These are phyloP conservation scores for Stramenopiles sp. DNA, from an alignment of 352 stramenopile genomes.

Conservation along the genomic window DNA sequence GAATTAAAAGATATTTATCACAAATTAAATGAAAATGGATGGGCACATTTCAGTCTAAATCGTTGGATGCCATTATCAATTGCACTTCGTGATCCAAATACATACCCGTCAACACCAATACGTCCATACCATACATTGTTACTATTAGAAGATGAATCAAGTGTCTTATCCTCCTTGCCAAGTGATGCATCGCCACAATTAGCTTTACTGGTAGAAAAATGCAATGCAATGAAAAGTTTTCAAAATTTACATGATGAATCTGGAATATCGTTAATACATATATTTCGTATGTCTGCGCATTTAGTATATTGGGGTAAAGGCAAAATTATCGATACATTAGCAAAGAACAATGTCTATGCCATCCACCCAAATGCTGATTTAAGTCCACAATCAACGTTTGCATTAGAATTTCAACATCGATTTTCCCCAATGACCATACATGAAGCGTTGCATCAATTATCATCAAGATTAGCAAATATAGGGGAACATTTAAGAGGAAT, in stretches of 20 bases:
- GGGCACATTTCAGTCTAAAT: conserved; percentile 50
- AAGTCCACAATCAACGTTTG: conserved; percentile 27
- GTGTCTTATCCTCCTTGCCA: conserved; percentile 37
- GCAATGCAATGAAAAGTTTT: conserved; percentile 56
- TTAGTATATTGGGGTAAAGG: conserved; percentile 55
- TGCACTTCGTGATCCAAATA: conserved; percentile 40
- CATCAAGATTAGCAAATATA: not conserved
- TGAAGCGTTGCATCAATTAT: not conserved
- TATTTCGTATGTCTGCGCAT: conserved; percentile 52
- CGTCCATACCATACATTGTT: conserved; percentile 55
- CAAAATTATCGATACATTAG: conserved; percentile 49
- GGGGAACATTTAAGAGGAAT: not conserved
- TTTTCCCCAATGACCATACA: conserved; percentile 29
- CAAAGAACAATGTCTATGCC: conserved; percentile 59
- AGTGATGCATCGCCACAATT: conserved; percentile 51
- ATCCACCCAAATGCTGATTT: conserved; percentile 37
- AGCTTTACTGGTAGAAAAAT: conserved; percentile 35
- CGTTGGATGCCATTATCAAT: conserved; percentile 58
- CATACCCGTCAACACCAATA: conserved; percentile 34
- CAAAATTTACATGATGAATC: conserved; percentile 51
- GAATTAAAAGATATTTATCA: conserved; percentile 58
- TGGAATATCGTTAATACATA: conserved; percentile 42
- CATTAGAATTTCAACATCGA: conserved; percentile 43
- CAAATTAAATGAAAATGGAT: conserved; percentile 41
- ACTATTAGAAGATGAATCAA: conserved; percentile 37